These are phyloP conservation scores for Urochloa ruziziensis DNA, from an alignment of 176 grass and related monocot genomes.

Conservation along the genomic window DNA sequence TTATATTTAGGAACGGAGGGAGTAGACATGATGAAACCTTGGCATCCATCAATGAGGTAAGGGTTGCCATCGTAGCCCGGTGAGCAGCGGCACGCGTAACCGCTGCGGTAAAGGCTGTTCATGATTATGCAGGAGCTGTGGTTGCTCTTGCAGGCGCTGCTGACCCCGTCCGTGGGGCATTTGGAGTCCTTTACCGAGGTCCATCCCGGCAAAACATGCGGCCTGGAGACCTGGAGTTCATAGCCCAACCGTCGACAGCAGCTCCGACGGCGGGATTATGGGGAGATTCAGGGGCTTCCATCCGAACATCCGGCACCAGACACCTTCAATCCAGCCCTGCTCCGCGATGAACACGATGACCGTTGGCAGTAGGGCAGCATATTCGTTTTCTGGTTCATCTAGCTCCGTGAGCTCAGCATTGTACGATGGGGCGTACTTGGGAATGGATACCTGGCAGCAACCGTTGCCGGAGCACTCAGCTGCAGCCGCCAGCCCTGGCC, in stretches of 20 bases:
- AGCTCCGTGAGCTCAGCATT: background rate
- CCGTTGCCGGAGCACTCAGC: background rate
- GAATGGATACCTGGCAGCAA: background rate
- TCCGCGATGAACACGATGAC: background rate
- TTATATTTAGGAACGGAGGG: too few relatives aligned
- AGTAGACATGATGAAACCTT: background rate
- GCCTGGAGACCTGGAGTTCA: too few relatives aligned
- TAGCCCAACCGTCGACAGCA: background rate
- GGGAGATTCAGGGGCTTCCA: too few relatives aligned
- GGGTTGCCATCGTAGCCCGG: background rate
- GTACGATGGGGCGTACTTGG: background rate
- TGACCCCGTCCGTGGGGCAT: too few relatives aligned
- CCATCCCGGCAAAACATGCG: too few relatives aligned
- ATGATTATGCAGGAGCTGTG: too few relatives aligned
- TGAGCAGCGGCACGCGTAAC: background rate
- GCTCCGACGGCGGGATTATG: background rate
- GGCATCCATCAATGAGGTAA: background rate
- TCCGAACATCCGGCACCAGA: too few relatives aligned
- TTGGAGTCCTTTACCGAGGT: too few relatives aligned
- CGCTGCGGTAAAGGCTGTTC: too few relatives aligned
- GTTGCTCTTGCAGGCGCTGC: too few relatives aligned
- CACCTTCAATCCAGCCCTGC: background rate
- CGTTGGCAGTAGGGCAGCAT: too few relatives aligned
- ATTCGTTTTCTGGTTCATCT: background rate
- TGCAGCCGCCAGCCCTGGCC: too few relatives aligned